Base-by-base conservation (phyloP, 257 asterid genomes). In the Salvia rosmarinus region DNA sequence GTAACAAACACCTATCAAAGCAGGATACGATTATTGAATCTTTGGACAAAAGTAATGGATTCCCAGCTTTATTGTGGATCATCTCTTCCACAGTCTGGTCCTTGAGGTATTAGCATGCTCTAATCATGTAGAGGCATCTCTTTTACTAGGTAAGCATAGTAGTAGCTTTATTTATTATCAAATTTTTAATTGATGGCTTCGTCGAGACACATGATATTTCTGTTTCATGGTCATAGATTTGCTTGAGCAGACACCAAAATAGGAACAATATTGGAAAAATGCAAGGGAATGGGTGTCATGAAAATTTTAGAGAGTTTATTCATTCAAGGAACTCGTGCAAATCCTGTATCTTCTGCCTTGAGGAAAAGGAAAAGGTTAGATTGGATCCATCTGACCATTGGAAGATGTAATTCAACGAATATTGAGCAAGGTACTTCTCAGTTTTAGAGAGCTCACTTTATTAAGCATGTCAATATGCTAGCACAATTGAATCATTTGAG, bases 1-100 rank as follows among this genome's bases (percentile, higher is more conserved):
- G n/a, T 74, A 63, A 74, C 40, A 42, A 42, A 70, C 42, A 65
- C 51, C 28, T 58, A 10, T 20, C 17, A 34, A 50, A 50, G 25
- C 71, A 61, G 65, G 70, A 50, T 78, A 72, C 67, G 72, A 73
- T 72, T 7, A 10, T 14, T 71, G 83, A 77, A 77, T 77, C 66
- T 73, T 66, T 79, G 67, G 66, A 71, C 43, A 43, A 54, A 35
- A 32, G 14, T 49, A 30, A 64, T 64, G 70, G 70, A 64, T 23
- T 43, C 23, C 40, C 65, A 59, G 65, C 9, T 16, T 60, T 8
- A 11, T 19, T 39, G 40, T 21, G 69, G 40, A 43, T 42, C 69
- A 4, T 64, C 70, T 64, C 70, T 43, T 43, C 56, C 70, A n/a
- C 17, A 25, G 12, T 23, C 20, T 64, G 34, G 70, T 39, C 9